phyloP scores from a whole-genome alignment of 164 flowering plant species.

The Liquidambar formosana region DNA sequence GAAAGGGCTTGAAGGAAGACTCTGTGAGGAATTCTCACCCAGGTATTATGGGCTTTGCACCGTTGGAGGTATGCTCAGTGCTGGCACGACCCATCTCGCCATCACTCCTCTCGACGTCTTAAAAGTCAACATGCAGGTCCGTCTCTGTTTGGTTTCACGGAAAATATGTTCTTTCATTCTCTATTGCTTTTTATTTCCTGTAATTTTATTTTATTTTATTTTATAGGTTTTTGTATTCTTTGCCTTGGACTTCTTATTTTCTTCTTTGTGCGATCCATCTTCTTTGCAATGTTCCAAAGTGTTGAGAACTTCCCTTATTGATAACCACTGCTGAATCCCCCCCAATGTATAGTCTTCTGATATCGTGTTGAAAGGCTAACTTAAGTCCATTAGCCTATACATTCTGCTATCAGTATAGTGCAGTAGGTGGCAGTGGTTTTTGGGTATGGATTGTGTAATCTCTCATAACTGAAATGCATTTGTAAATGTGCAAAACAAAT shows the following conservation, averaged over 20 bases:
- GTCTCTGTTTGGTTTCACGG: not conserved
- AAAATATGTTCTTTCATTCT: not conserved
- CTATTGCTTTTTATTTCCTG: not conserved
- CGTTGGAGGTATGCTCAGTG: slow-evolving; percentile 73
- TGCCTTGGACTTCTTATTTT: not conserved
- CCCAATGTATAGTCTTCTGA: too few species aligned
- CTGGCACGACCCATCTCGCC: slow-evolving; percentile 74
- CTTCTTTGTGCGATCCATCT: too few species aligned
- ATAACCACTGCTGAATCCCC: too few species aligned
- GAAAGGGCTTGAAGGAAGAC: slow-evolving; percentile 2
- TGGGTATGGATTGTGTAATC: not conserved
- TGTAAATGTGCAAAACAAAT: not conserved
- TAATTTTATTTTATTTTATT: not conserved
- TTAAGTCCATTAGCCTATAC: too few species aligned
- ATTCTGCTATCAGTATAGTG: too few species aligned
- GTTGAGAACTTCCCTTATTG: too few species aligned
- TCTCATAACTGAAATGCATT: not conserved
- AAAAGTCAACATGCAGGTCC: slow-evolving; percentile 83
- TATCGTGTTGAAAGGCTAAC: too few species aligned
- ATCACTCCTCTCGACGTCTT: slow-evolving; percentile 80
- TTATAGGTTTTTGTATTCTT: too few species aligned
- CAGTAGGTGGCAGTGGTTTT: not conserved
- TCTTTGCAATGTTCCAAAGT: too few species aligned
- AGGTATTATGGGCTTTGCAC: slow-evolving; percentile 63
- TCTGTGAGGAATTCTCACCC: slow-evolving; percentile 34